Base-by-base conservation (phyloP, 2,329 filamentous ascomycete species). In the Paracorniculantispora psalliotae region DNA sequence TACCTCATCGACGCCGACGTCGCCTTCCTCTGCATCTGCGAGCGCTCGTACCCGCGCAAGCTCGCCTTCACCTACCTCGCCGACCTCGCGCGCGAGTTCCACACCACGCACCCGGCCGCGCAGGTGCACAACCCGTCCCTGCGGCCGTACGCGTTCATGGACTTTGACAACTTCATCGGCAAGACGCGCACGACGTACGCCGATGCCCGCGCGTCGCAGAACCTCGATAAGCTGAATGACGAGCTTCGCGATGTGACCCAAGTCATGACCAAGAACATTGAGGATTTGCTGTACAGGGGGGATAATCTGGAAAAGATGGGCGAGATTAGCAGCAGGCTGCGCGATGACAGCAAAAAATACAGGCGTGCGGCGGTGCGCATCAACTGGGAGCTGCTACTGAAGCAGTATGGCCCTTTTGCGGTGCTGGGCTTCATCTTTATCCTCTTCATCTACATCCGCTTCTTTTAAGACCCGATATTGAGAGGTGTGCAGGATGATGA, bases 241-340 rank as follows among this genome's bases (percentile, higher is more conserved):
- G 96, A 99, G 81, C 84, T 99, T 65, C 89, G 92, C 73, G 94
- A 97, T 75, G 96, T 99, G 58, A 97, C 94, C 1, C 92, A 97
- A 77, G 92, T 99, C 70, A 99, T 99, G 96, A 97, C 92, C 59
- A 97, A 97, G 84, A 99, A 99, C 74, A 97, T 99, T 66, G 94
- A 99, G 80, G 94, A 99, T 73, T 78, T 99, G 70, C 79, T 99
- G 56, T 99, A 99, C 73, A 82, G 96, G 62, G 94, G 94, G 28
- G 94, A 99, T 72, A 94, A 88, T 68, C 77, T 99, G 66, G 94
- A 99, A 77, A 85, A 92, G 68, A 99, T 99, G 94, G 93, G 94
- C 62, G 93, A 97, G 77, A 89, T 97, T 71, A 96, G 90, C 68
- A 89, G 86, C 59, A 81, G 93, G 62, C 75, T 99, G 71, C 81